Conservation (phyloP, 306 rosid species). For the cucumber (Cucumis sativus) region DNA sequence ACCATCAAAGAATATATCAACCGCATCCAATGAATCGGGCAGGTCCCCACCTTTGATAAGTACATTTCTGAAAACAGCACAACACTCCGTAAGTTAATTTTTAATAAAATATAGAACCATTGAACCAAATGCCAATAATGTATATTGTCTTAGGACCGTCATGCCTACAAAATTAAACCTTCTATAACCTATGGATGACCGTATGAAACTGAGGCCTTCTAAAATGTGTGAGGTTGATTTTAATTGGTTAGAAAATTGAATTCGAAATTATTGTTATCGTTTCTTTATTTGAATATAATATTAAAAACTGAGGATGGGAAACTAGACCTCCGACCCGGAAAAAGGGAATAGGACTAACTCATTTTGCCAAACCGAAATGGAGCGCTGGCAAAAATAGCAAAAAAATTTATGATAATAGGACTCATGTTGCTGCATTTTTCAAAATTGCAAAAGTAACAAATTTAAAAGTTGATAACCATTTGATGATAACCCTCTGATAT, state of each 20-base stretch:
- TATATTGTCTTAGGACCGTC: neutral
- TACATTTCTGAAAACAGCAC: constrained; percentile 48
- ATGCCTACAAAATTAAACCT: neutral
- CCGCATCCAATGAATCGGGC: constrained; percentile 63
- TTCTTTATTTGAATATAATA: too few species aligned
- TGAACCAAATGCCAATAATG: neutral
- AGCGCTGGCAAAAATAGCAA: too few species aligned
- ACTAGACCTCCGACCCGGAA: too few species aligned
- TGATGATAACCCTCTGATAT: too few species aligned
- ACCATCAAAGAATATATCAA: constrained; percentile 85
- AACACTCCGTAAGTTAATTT: neutral
- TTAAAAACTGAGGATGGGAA: too few species aligned
- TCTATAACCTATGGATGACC: neutral
- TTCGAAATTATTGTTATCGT: neutral
- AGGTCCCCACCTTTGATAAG: constrained; percentile 98
- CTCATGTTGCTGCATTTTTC: too few species aligned
- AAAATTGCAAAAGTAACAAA: too few species aligned
- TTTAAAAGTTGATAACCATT: too few species aligned
- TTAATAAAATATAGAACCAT: neutral
- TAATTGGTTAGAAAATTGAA: neutral
- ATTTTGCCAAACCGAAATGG: too few species aligned
- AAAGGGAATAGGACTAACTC: too few species aligned
- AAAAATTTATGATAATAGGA: too few species aligned
- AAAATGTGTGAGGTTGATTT: neutral
- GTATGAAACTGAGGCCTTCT: neutral